Conservation (phyloP, 108 stramenopile genomes). For the Conticribra guillardii region DNA sequence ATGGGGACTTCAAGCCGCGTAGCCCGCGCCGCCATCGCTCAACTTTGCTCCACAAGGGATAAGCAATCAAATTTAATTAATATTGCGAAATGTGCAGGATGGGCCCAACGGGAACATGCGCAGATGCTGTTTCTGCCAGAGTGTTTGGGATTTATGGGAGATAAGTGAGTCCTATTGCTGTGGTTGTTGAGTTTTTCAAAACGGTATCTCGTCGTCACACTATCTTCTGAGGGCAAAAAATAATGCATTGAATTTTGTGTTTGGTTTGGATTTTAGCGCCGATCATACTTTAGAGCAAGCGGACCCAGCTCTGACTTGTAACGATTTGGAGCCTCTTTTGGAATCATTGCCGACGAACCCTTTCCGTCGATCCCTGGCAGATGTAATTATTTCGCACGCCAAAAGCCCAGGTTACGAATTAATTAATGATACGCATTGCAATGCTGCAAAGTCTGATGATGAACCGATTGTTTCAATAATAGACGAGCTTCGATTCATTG, state of each 20-base stretch:
- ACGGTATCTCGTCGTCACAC: too few relatives aligned
- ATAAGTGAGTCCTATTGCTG: conserved; percentile 19
- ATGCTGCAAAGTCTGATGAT: not conserved
- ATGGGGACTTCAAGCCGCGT: not conserved
- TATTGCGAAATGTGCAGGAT: conserved; percentile 74
- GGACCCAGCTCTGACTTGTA: conserved; percentile 49
- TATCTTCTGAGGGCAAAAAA: too few relatives aligned
- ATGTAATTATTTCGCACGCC: conserved; percentile 20
- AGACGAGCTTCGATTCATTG: conserved; percentile 74
- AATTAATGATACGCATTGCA: not conserved
- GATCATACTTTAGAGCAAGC: conserved; percentile 72
- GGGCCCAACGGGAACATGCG: conserved; percentile 58
- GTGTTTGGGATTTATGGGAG: conserved; percentile 86
- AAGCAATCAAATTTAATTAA: conserved; percentile 70
- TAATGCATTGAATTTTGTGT: too few relatives aligned
- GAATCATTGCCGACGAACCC: conserved; percentile 10
- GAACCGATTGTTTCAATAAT: conserved; percentile 61
- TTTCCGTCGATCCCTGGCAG: conserved; percentile 22
- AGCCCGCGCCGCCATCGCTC: conserved; percentile 68
- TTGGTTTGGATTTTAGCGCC: conserved; percentile 16
- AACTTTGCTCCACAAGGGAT: conserved; percentile 74
- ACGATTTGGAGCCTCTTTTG: not conserved
- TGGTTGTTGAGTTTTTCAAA: too few relatives aligned
- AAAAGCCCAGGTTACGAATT: conserved; percentile 7
- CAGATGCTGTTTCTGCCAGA: conserved; percentile 86